Conservation (phyloP, 352 stramenopile genomes). For the Phytophthora multivora region DNA sequence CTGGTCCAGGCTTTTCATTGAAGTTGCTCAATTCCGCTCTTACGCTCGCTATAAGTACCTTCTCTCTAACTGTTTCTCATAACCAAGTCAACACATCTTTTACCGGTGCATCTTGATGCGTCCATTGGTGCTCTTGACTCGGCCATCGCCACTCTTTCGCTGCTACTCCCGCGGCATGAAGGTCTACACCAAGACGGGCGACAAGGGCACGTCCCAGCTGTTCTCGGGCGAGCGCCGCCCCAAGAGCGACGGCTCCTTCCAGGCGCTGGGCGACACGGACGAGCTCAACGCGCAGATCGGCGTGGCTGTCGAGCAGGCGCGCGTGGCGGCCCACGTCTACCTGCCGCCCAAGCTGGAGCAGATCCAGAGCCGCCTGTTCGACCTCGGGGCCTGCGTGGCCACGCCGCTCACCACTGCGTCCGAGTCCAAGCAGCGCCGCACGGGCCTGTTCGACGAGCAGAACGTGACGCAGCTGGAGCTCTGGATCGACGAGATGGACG, state of each 20-base stretch:
- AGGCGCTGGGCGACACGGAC: conserved; percentile 91
- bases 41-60: conserved; percentile 2
- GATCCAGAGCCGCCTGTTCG: conserved; percentile 91
- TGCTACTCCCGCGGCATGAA: conserved; percentile 59
- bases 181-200: conserved; percentile 93
- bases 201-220: conserved; percentile 92
- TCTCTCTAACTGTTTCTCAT: background rate
- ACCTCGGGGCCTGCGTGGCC: conserved; percentile 89
- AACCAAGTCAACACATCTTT: conserved; percentile 1
- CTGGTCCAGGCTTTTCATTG: conserved; percentile 1
- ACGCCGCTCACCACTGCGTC: conserved; percentile 76
- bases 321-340: conserved; percentile 39
- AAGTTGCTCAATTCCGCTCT: background rate
- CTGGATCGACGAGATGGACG: conserved; percentile 92
- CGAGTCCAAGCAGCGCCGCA: conserved; percentile 67
- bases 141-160: background rate
- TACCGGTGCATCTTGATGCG: background rate
- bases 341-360: conserved; percentile 74
- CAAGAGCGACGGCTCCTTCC: conserved; percentile 90
- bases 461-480: conserved; percentile 73
- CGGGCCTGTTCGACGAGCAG: conserved; percentile 59
- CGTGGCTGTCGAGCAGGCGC: conserved; percentile 63
- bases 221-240: conserved; percentile 89
- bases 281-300: conserved; percentile 89
- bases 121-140: conserved; percentile 2